Evolutionary conservation across 495 filamentous ascomycete species (phyloP), one percentile per base, ranked within the genome.

Genomic region (Coniosporium apollinis): DNA sequence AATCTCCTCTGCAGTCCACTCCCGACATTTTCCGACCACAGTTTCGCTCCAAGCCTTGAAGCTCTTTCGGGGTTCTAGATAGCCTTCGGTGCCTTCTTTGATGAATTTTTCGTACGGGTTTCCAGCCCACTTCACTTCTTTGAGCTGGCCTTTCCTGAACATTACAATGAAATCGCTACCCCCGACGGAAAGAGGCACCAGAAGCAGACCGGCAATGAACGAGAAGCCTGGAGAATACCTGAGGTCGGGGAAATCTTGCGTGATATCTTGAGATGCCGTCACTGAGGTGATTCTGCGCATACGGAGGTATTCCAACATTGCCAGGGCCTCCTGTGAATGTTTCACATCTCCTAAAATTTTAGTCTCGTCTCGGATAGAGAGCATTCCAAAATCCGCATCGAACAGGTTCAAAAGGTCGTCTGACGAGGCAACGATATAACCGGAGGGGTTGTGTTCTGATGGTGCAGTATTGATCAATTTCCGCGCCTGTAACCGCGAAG

Each of bases 81-180:
- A 82, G 5, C 59, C 72, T 19, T 68, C 58, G 1, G 78, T 82
- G 2, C 78, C 79, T 44, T 72, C 64, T 47, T 65, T 69, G 37
- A 78, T 54, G 19, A 60, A 70, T 44, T 85, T 87, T 31, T 87
- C 82, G 47, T 94, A 85, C 0, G 86, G 86, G 52, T 94, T 94
- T 1, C 87, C 86, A 0, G 84, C 87, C 86, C 85, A 93, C 51
- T 76, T 82, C 4, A 92, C 82, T 45, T 89, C 74, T 30, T 67
- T 75, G 9, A 79, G 42, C 42, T 87, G 80, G 1, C 82, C 75
- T 39, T 69, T 79, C 4, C 86, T 72, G 57, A 93, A 92, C 46
- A 94, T 92, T 0, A 85, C 80, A 28, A 94, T 93, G 47, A 94
- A 94, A 44, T 94, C 86, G 24, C 54, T 57, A 7, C 86, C 86